Conservation (phyloP, 768 basidiomycete genomes). For the Boletellus emodensis region DNA sequence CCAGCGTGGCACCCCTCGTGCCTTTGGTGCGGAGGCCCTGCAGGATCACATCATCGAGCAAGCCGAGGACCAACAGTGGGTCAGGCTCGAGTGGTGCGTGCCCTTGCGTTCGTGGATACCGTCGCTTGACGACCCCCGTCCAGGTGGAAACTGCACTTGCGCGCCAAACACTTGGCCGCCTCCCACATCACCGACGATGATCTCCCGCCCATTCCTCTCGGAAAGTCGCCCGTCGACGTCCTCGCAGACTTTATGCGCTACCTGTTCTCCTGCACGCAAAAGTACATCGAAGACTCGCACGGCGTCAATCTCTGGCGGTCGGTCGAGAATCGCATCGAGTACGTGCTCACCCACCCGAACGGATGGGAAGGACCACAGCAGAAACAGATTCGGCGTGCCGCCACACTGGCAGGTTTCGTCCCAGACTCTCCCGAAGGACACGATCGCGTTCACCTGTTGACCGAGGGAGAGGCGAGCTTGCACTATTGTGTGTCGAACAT, state of each 20-base stretch:
- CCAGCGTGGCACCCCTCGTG: slow-evolving; percentile 34
- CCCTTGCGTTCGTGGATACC: neutral
- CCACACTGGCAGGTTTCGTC: slow-evolving; percentile 48
- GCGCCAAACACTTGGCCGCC: slow-evolving; percentile 31
- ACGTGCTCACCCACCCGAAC: slow-evolving; percentile 59
- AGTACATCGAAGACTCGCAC: slow-evolving; percentile 47
- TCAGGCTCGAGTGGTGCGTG: slow-evolving; percentile 42
- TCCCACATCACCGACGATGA: slow-evolving; percentile 31
- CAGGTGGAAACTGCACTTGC: slow-evolving; percentile 40
- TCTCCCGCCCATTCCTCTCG: slow-evolving; percentile 39
- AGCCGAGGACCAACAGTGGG: slow-evolving; percentile 44
- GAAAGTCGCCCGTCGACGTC: slow-evolving; percentile 40
- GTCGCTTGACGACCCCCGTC: neutral
- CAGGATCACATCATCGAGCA: slow-evolving; percentile 36
- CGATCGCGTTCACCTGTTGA: slow-evolving; percentile 50
- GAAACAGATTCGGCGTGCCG: slow-evolving; percentile 50
- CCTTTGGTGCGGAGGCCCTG: slow-evolving; percentile 45
- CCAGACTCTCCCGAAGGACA: slow-evolving; percentile 36
- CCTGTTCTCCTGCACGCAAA: slow-evolving; percentile 39
- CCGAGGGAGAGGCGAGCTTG: slow-evolving; percentile 60
- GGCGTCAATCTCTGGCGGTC: slow-evolving; percentile 45
- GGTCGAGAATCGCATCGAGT: slow-evolving; percentile 41
- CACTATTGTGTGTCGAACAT: slow-evolving; percentile 53
- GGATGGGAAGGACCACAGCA: slow-evolving; percentile 65
- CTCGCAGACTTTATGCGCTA: slow-evolving; percentile 48